These are phyloP conservation scores for Claviceps pazoutovae DNA, from an alignment of 2,329 filamentous ascomycete genomes.

Conservation along the genomic window DNA sequence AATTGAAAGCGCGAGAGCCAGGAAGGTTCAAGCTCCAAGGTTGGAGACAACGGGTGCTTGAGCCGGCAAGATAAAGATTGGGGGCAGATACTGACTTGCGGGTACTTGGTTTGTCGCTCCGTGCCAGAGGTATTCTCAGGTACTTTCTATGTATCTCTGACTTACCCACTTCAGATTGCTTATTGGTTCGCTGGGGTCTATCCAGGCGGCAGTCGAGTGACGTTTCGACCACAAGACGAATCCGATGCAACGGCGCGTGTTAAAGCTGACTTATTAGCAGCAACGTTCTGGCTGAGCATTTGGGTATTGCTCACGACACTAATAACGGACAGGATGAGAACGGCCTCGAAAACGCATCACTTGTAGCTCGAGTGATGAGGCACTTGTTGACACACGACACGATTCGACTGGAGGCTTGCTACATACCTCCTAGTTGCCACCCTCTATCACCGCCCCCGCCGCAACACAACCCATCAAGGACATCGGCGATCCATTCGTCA, in stretches of 20 bases:
- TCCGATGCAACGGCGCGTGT: not conserved
- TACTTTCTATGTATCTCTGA: slow-evolving; percentile 9
- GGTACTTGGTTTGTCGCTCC: slow-evolving; percentile 8
- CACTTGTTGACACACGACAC: no score
- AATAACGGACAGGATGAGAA: no score
- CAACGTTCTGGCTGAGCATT: not conserved
- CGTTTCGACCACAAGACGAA: slow-evolving; percentile 4
- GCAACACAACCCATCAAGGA: no score
- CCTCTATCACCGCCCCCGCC: no score
- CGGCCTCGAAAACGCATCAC: no score
- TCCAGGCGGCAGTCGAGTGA: slow-evolving; percentile 9
- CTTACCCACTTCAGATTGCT: not conserved
- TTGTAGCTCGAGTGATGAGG: no score
- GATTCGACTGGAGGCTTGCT: no score
- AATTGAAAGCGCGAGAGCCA: slow-evolving; percentile 9
- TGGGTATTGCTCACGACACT: no score
- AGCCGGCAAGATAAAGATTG: not conserved
- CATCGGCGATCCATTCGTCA: no score
- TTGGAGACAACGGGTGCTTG: slow-evolving; percentile 10
- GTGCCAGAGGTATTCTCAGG: slow-evolving; percentile 6
- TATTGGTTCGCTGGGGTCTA: slow-evolving; percentile 1
- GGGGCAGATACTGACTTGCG: slow-evolving; percentile 3
- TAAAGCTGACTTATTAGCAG: not conserved
- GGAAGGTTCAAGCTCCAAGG: slow-evolving; percentile 18
- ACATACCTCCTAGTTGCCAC: no score